Base-by-base conservation (phyloP, 2,329 filamentous ascomycete genomes). In the Hysterium pulicare region DNA sequence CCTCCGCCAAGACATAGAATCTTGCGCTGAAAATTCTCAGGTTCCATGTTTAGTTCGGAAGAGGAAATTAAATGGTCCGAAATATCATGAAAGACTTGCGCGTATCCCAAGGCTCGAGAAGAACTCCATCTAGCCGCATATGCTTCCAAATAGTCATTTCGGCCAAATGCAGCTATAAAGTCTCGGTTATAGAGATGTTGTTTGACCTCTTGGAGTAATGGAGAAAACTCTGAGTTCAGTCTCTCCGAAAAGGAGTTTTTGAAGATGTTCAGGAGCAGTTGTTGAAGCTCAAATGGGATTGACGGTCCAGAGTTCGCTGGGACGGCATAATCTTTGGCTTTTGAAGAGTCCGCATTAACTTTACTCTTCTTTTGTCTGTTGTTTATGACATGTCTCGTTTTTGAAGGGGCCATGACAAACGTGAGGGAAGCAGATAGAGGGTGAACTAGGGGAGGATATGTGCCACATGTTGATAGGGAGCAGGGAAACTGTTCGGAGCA, bases 101-200 rank as follows among this genome's bases (percentile, higher is more conserved):
- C 73, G 68, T 97, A 97, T 49, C 84, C 88, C 40, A 97, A 70
- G 0, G 90, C 86, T 40, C 93, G 77, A 40, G 86, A 86, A 2
- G 91, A 87, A 66, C 90, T 95, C 90, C 91, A 98, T 55, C 93
- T 74, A 41, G 88, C 80, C 7, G 89, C 88, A 71, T 98, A 98
- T 8, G 86, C 87, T 47, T 86, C 81, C 15, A 96, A 76, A 54
- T 84, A 79, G 33, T 85, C 81, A 42, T 81, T 75, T 34, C 75
- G 75, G 1, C 82, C 82, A 69, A 97, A 98, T 0, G 91, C 91
- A 13, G 74, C 71, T 10, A 76, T 75, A 67, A 97, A 97, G 63
- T 97, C 87, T 23, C 93, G 81, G 45, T 86, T 83, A 64, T 85
- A 97, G 7, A 98, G 75, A 50, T 91, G 87, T 6, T 82, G 76